A percentile compares a stretch with the other conserved stretches of the same genome.
Conservation (phyloP, 441 rosid genomes). For the Pelargonium australe region DNA sequence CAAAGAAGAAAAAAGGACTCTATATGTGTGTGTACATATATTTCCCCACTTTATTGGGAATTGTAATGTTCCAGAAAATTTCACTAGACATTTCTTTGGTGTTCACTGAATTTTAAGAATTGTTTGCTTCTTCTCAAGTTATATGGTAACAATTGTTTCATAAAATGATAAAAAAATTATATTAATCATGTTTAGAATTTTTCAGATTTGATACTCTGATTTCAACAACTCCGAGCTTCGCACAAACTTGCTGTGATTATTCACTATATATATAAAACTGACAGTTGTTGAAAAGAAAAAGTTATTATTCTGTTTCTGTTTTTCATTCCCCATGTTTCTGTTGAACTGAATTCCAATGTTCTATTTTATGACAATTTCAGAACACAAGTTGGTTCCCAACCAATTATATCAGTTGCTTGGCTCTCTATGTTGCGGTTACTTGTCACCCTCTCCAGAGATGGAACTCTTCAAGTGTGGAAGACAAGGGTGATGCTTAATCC, state of each 20-base stretch:
- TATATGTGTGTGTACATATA: background rate
- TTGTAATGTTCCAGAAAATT: background rate
- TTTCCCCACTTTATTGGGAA: background rate
- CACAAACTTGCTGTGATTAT: background rate
- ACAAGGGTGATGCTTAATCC: constrained; percentile 76
- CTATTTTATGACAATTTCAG: constrained; percentile 34
- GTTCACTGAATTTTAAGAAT: background rate
- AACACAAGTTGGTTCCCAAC: constrained; percentile 93
- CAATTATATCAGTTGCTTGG: constrained; percentile 90
- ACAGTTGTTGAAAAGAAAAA: background rate
- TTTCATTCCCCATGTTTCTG: background rate
- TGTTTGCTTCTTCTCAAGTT: background rate
- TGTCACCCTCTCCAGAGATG: constrained; percentile 88
- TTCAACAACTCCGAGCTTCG: background rate
- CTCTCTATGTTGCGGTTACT: constrained; percentile 75
- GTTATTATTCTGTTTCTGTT: background rate
- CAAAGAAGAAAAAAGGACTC: background rate
- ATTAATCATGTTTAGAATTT: background rate
- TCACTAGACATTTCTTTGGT: background rate
- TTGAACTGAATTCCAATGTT: constrained; percentile 5
- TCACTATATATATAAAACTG: background rate
- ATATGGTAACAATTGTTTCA: background rate
- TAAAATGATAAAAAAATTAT: background rate
- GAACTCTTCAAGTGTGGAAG: constrained; percentile 93
- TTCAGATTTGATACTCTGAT: background rate